These are phyloP conservation scores for Eucalyptus tenuipes DNA, from an alignment of 345 rosid genomes.

Conservation along the genomic window DNA sequence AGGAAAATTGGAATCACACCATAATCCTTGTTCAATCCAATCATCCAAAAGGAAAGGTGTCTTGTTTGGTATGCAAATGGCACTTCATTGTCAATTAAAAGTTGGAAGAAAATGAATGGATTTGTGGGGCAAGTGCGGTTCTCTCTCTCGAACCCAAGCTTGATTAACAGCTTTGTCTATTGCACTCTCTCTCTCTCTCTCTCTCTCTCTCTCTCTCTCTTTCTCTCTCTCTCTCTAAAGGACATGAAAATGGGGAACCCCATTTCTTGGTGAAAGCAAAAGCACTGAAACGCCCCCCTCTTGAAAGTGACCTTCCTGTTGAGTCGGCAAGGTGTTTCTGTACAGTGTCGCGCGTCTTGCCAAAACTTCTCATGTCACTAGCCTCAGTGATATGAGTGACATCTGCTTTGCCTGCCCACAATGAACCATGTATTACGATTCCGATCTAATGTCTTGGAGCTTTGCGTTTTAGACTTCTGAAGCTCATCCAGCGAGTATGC, in stretches of 20 bases:
- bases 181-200: neutral
- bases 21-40: neutral
- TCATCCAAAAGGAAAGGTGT: neutral
- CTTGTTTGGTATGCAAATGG: neutral
- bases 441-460: neutral
- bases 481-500: neutral
- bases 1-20: neutral
- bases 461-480: neutral
- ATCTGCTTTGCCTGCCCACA: neutral
- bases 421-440: neutral
- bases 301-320: neutral
- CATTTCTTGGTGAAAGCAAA: neutral
- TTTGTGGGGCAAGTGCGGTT: neutral
- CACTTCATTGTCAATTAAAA: neutral
- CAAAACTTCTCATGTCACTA: neutral
- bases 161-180: neutral
- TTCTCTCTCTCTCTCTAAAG: neutral
- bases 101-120: neutral
- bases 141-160: neutral
- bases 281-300: neutral
- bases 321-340: neutral
- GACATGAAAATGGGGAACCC: neutral
- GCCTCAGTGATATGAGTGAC: neutral
- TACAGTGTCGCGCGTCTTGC: neutral
- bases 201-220: neutral